Base-by-base conservation (phyloP, 495 filamentous ascomycete species). In the Xylaria nigripes region DNA sequence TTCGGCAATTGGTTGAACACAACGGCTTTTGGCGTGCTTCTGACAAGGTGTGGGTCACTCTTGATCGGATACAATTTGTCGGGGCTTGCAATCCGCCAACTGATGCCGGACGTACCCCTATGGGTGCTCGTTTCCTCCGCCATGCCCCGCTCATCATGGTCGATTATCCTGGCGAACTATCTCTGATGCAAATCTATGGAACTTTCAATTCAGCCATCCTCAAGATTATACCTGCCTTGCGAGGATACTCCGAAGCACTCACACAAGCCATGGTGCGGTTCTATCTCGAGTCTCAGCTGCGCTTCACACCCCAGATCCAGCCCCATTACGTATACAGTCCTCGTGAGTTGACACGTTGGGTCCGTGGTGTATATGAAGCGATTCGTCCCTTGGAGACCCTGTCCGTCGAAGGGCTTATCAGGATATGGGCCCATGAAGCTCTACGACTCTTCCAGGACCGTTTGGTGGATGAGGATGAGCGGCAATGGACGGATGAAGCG, bases 21-120 rank as follows among this genome's bases (percentile, higher is more conserved):
- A 96, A 97, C 69, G 93, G 93, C 9, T 99, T 97, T 80, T 99
- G 93, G 93, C 81, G 93, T 57, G 94, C 94, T 10, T 86, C 87
- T 2, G 92, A 97, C 72, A 97, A 96, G 74, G 90, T 87, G 1
- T 99, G 93, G 93, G 92, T 99, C 50, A 93, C 87, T 16, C 79
- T 99, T 43, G 93, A 99, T 64, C 86, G 93, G 41, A 95, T 99
- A 66, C 93, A 99, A 67, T 99, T 99, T 61, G 93, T 99, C 41
- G 93, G 93, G 60, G 93, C 93, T 63, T 99, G 93, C 71, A 99
- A 99, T 71, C 93, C 93, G 61, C 93, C 93, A n/a, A 97, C 94
- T 3, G 93, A 99, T 72, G 91, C 90, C 60, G 93, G 93, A 22
- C 88, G 93, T 79, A 96, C 92, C 2, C 84, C 93, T 2, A 85